Evolutionary conservation across 1,139 yeast genomes (phyloP), one percentile per base, ranked within the genome.

Genomic region (Suhomyces panamericanus): DNA sequence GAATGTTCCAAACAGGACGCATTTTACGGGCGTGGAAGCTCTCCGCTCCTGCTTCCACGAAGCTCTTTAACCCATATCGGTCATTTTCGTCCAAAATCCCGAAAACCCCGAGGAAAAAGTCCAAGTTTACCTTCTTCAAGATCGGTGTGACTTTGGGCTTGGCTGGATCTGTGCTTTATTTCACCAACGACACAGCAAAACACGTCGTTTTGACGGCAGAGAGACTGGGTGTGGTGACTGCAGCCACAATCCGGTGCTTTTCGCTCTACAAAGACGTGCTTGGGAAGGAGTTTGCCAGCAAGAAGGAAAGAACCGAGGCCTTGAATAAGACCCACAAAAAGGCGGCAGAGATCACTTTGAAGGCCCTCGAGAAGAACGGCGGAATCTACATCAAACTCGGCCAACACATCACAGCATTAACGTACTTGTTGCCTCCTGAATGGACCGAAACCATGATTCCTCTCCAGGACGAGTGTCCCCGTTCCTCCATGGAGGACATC

Each of bases 401-500:
- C 7, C 99, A 93, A 62, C 99, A 93, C 63, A 73, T 93, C 15
- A 80, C 93, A 29, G 98, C 98, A 0, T 76, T 93, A 76, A 88
- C 97, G 0, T 95, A 93, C 64, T 70, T 93, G 30, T 71, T 93
- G 47, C 99, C 99, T 0, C 75, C 70, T 11, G 97, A 95, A 66
- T 93, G 99, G 99, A 91, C 98, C 0, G 80, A 81, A 15, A 86
- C 98, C 0, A 93, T 93, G 97, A 76, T 85, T 32, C 96, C 97
- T 1, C 69, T 95, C 43, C 98, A 93, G 59, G 96, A 91, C 58
- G 78, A 80, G 59, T 93, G 99, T 60, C 99, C 99, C 0, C 73
- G 77, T 52, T 86, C 96, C 0, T 78, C 91, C 0, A 57, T 81
- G 38, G 87, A 80, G 42, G 90, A 86, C 36, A 81, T 93, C 30